Percentiles rank a stretch among this genome's conserved stretches.
phyloP scores from a whole-genome alignment of 2,329 filamentous ascomycete genomes.

The Cladorrhinum sp. region DNA sequence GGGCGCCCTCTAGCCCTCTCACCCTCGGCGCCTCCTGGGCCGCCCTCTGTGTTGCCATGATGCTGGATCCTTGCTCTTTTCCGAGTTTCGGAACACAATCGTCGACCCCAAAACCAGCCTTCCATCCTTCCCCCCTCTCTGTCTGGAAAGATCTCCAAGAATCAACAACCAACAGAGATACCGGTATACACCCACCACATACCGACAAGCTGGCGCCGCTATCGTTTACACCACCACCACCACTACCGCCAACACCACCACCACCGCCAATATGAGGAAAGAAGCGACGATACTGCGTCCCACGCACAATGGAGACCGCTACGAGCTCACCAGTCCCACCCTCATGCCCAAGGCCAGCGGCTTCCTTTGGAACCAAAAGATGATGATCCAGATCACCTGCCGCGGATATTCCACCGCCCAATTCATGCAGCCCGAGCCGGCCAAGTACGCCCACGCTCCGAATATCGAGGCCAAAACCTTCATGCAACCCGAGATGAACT shows the following conservation, averaged over 20 bases:
- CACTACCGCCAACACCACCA: neutral
- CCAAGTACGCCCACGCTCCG: slow-evolving; percentile 58
- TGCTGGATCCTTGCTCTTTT: slow-evolving; percentile 14
- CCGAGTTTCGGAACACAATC: slow-evolving; percentile 13
- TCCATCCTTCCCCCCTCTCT: neutral
- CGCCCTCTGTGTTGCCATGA: slow-evolving; percentile 12
- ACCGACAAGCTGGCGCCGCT: neutral
- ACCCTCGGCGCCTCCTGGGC: slow-evolving; percentile 18
- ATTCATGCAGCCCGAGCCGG: slow-evolving; percentile 60
- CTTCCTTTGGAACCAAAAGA: slow-evolving; percentile 59
- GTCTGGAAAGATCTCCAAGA: neutral
- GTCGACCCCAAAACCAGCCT: slow-evolving; percentile 7
- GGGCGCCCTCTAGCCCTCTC: neutral
- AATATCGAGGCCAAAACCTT: slow-evolving; percentile 58
- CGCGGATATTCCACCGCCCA: slow-evolving; percentile 57
- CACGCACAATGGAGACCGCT: slow-evolving; percentile 50
- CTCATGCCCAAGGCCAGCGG: slow-evolving; percentile 54
- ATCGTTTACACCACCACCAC: neutral
- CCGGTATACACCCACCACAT: neutral
- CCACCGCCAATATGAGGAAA: slow-evolving; percentile 25
- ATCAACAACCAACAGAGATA: neutral
- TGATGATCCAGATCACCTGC: slow-evolving; percentile 60
- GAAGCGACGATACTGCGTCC: slow-evolving; percentile 36
- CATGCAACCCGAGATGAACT: slow-evolving; percentile 60
- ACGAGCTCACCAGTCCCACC: slow-evolving; percentile 54